Base-by-base conservation (phyloP, 768 basidiomycete genomes). In the Lentinula boryana region DNA sequence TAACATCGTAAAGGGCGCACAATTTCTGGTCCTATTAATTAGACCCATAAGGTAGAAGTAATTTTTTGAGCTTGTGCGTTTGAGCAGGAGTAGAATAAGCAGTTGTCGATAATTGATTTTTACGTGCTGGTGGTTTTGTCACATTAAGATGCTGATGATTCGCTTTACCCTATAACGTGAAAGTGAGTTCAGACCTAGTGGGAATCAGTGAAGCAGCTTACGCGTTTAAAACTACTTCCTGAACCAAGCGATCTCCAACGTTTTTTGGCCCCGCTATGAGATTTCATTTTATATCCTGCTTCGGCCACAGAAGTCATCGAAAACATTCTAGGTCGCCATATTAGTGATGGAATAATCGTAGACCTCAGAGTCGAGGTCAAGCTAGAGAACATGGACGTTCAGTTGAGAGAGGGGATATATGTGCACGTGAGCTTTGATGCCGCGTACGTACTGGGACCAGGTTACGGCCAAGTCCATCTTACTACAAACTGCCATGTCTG, bases 251-350 rank as follows among this genome's bases (percentile, higher is more conserved):
- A 85, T 60, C 83, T 76, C 88, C 88, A 92, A 63, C 90, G 77
- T 73, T 92, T 92, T 75, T 91, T 91, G 23, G 90, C 82, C 9
- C 89, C 90, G 3, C 84, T 87, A 69, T 92, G 90, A 1, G 87
- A 82, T 72, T 92, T 92, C 66, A 92, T 74, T 74, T 92, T 92
- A 57, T 89, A 90, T n/a, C 77, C 77, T 58, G 85, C 88, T 58
- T 81, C 78, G 32, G 72, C 69, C 1, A 79, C 63, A 6, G 81
- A 71, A 4, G 85, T 83, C 13, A 84, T 83, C 40, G 89, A 88
- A 71, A 92, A 89, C 13, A 76, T 65, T 23, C 82, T 80, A 12
- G 68, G 58, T 36, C 63, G 54, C 27, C 67, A 62, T 32, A 62
- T 59, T 9, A 62, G 49, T 61, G 68, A 59, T 56, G 68, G 61